Evolutionary conservation across 805 yeast genomes (phyloP).

Genomic region (Lipomyces kockii): DNA sequence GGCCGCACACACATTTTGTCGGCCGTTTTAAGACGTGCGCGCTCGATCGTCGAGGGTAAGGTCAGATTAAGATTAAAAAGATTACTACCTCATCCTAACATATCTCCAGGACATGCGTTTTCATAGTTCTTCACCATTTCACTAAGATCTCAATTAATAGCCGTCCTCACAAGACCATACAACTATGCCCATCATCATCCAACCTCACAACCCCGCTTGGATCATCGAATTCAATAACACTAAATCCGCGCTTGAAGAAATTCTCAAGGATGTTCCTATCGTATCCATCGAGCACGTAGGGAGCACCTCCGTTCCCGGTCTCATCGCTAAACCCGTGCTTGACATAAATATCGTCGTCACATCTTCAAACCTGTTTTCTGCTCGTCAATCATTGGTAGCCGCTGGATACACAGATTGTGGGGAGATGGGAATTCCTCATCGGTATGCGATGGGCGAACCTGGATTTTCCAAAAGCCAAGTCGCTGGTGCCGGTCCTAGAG

Average conservation of each 20-base stretch:
- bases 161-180: background rate
- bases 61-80: too few relatives aligned
- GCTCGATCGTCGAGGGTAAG: too few relatives aligned
- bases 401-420: background rate
- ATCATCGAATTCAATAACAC: constrained; percentile 2
- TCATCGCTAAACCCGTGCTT: background rate
- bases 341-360: constrained; percentile 6
- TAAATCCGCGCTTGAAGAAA: background rate
- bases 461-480: background rate
- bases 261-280: background rate
- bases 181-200: background rate
- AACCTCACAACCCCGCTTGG: constrained; percentile 5
- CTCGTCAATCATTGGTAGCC: background rate
- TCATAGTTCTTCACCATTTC: too few relatives aligned
- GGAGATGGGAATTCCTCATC: background rate
- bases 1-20: too few relatives aligned
- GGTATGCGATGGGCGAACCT: background rate
- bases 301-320: constrained; percentile 6
- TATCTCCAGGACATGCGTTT: too few relatives aligned
- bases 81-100: too few relatives aligned
- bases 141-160: background rate
- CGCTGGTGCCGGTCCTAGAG: background rate
- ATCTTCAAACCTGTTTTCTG: background rate
- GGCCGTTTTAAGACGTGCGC: too few relatives aligned
- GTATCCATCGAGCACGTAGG: background rate